Base-by-base conservation (phyloP, 1,284 basidiomycete genomes). In the Ceraceosorus guamensis region DNA sequence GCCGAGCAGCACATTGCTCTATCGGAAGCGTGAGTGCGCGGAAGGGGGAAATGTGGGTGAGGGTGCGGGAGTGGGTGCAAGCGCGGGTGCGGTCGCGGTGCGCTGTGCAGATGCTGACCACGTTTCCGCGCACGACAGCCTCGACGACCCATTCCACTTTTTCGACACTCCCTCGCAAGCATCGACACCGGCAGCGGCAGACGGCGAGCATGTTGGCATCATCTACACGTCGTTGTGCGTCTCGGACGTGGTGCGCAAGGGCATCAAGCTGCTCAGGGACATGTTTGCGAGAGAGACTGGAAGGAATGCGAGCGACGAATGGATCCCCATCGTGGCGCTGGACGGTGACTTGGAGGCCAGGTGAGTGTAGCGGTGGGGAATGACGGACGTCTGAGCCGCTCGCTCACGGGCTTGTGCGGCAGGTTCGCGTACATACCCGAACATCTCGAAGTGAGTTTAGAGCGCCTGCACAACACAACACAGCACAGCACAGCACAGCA, bases 1-100 rank as follows among this genome's bases (percentile, higher is more conserved):
- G 88, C 86, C 1, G 88, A 92, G 71, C 90, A 93, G 69, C 90
- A 93, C 67, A 84, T 92, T 54, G 87, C 88, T 2, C 80, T 93
- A 4, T 86, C 87, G 4, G 82, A 84, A 56, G 82, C 82, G 41
- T 80, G 81, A 56, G 54, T 50, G 13, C n/a, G n/a, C n/a, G n/a
- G n/a, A n/a, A n/a, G n/a, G n/a, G n/a, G n/a, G n/a, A n/a, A n/a
- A n/a, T n/a, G n/a, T n/a, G n/a, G n/a, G n/a, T n/a, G n/a, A n/a
- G n/a, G n/a, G n/a, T n/a, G n/a, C n/a, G n/a, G n/a, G n/a, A n/a
- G n/a, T 14, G 16, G 30, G 34, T 37, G 32, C 4, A 4, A 10
- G 30, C n/a, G n/a, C n/a, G n/a, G n/a, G n/a, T n/a, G n/a, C n/a
- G n/a, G n/a, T n/a, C n/a, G n/a, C n/a, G n/a, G n/a, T n/a, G n/a